Conservation (phyloP, 1,139 yeast genomes). For the Diutina neorugosa region DNA sequence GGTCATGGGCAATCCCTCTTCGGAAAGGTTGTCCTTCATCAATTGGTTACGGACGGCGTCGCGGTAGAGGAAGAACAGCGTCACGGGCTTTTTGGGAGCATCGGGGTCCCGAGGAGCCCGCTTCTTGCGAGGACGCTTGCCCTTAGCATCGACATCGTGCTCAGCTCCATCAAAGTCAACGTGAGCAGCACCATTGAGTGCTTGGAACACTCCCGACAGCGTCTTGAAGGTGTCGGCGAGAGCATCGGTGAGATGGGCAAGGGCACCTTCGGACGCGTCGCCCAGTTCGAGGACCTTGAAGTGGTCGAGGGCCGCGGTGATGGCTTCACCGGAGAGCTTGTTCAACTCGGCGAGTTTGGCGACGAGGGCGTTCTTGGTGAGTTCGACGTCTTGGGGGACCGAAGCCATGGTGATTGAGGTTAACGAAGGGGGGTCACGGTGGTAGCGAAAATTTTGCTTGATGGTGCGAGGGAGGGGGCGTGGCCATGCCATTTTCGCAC, state of each 20-base stretch:
- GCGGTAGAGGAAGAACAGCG: constrained; percentile 2
- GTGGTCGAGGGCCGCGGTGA: background rate
- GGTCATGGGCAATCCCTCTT: background rate
- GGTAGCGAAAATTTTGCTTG: background rate
- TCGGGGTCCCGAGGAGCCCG: background rate
- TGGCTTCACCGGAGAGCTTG: background rate
- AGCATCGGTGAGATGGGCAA: background rate
- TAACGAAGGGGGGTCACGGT: background rate
- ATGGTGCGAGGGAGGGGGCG: background rate
- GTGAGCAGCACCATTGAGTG: background rate
- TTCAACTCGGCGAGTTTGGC: background rate
- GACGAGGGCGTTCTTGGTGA: background rate
- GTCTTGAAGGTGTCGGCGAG: background rate
- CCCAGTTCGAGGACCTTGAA: too few relatives aligned
- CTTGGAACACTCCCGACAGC: background rate
- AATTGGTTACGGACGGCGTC: background rate
- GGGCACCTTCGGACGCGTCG: too few relatives aligned
- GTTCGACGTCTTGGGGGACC: background rate
- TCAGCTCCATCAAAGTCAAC: background rate
- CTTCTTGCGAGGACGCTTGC: background rate
- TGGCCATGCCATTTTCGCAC: background rate
- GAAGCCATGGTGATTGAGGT: background rate
- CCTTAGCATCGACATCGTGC: background rate
- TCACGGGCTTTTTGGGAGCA: constrained; percentile 3
- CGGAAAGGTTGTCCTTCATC: background rate